Base-by-base conservation (phyloP, 1,284 basidiomycete genomes). In the Gomphus bonarii region DNA sequence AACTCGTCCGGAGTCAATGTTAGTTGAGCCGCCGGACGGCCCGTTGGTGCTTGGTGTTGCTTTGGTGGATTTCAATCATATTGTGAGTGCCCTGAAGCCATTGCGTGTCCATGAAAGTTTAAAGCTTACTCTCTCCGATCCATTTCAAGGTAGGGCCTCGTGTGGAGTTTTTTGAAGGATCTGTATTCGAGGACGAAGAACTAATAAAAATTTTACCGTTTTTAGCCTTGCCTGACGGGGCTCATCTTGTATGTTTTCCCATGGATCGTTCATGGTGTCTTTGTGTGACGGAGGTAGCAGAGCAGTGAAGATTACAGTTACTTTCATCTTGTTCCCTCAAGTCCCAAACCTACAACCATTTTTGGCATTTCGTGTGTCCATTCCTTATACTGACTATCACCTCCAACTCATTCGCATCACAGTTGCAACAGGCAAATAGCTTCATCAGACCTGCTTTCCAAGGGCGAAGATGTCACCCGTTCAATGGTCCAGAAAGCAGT, bases 401-500 rank as follows among this genome's bases (percentile, higher is more conserved):
- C 62, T 43, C 62, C 63, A 36, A 44, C 18, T 56, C 49, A 8
- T 55, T 25, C 20, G 28, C 56, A 40, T 57, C 53, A 5, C 63
- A 92, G 89, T 64, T 97, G 95, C 72, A 98, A 99, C 65, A 91
- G 95, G 43, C 95, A 99, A 74, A 92, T 99, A 48, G 78, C 88
- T 7, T 77, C 94, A 1, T 78, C 87, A 1, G 78, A 85, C 20
- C 76, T 99, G n/a, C 73, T 93, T 5, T 83, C 86, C 55, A 89
- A 89, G 65, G 82, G 84, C 28, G 76, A 82, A 14, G 93, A 97
- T 65, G 92, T 99, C 9, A 98, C 95, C 6, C 82, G 95, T 18
- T 93, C 90, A 30, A 98, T 88, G 14, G 95, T 99, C 0, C 95
- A 99, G 70, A 99, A 99, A 68, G 95, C 97, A 0, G 90, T 99